Conservation (phyloP, 1,284 basidiomycete species). For the Leccinum solheimii region DNA sequence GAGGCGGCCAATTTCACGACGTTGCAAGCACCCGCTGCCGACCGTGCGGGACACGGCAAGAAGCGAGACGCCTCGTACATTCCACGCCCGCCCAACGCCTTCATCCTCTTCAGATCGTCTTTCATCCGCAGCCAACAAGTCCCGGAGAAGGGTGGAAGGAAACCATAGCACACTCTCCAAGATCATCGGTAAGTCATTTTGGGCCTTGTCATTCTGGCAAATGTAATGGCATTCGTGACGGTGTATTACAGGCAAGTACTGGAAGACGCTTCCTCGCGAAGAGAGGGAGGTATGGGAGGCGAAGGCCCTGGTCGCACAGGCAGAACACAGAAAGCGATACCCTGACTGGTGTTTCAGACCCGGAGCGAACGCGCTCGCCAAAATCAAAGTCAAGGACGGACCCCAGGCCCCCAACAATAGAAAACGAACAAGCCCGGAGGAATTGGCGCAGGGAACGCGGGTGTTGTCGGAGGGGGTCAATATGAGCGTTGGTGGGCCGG, state of each 20-base stretch:
- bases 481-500: conserved; percentile 29
- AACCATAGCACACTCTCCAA: conserved; percentile 75
- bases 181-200: conserved; percentile 46
- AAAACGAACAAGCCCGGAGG: conserved; percentile 39
- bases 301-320: conserved; percentile 71
- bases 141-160: conserved; percentile 71
- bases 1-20: conserved; percentile 13
- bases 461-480: conserved; percentile 14
- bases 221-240: conserved; percentile 1
- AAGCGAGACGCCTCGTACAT: conserved; percentile 66
- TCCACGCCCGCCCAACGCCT: conserved; percentile 91
- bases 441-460: conserved; percentile 7
- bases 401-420: conserved; percentile 27
- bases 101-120: conserved; percentile 91
- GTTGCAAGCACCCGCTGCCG: conserved; percentile 18
- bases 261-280: conserved; percentile 58
- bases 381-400: conserved; percentile 45
- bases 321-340: conserved; percentile 74
- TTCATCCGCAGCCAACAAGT: conserved; percentile 80
- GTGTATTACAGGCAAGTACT: conserved; percentile 49
- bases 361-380: conserved; percentile 53
- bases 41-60: conserved; percentile 42
- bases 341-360: conserved; percentile 78
- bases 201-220: neutral
- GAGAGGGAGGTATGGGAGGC: conserved; percentile 75